Conservation (phyloP, 495 filamentous ascomycete species). For the Neurospora sp. region DNA sequence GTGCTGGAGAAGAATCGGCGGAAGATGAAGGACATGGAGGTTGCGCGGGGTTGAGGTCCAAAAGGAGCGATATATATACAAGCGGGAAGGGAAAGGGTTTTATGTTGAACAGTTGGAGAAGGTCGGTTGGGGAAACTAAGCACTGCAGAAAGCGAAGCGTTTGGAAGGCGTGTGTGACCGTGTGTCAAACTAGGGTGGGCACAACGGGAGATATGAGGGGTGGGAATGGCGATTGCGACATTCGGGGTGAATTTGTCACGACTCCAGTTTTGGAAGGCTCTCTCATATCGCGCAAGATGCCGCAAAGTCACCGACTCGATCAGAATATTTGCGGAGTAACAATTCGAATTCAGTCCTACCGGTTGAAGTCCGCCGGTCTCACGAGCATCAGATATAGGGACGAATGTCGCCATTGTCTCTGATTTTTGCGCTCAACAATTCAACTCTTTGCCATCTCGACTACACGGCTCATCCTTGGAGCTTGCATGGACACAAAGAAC, state of each 20-base stretch:
- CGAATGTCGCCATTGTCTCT: background rate
- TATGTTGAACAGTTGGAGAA: conserved; percentile 1
- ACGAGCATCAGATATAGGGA: background rate
- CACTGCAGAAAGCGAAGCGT: background rate
- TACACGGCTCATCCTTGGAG: background rate
- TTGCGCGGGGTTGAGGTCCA: conserved; percentile 7
- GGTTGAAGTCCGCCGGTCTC: background rate
- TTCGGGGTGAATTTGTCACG: background rate
- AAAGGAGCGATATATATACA: background rate
- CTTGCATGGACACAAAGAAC: background rate
- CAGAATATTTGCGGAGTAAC: background rate
- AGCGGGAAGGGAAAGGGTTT: conserved; percentile 5
- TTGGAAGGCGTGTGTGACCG: background rate
- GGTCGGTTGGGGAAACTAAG: background rate
- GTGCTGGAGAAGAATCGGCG: conserved; percentile 60
- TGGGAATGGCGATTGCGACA: background rate
- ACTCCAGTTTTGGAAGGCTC: background rate
- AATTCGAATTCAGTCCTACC: background rate
- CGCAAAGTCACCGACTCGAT: background rate
- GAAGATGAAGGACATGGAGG: conserved; percentile 66
- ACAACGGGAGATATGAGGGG: background rate
- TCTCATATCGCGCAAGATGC: background rate
- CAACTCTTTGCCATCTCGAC: background rate
- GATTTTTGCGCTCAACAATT: background rate
- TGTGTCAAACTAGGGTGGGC: background rate